Evolutionary conservation across 176 grass and related monocot genomes (phyloP), one percentile per base, ranked within the genome.

Genomic region (Tuctoria greenei): DNA sequence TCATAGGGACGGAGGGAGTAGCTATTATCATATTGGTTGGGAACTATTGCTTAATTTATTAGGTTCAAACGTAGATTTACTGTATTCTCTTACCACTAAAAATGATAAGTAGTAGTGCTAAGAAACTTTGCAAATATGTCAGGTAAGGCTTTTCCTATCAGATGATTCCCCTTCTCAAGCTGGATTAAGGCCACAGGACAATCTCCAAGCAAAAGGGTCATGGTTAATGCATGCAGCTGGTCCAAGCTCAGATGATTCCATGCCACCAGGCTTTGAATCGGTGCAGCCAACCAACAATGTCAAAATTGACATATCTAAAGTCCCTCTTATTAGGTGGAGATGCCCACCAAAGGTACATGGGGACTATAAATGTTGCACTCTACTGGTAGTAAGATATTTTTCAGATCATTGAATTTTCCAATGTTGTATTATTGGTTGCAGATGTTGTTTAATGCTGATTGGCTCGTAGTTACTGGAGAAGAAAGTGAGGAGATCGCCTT

Each of bases 191-290:
- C 46, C 87, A 7, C 92, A 99, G 82, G 89, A 95, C 74, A 84
- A 95, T 88, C 95, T 99, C 63, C 92, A 99, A 82, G 88, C 91
- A 85, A 99, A 99, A 86, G 86, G 86, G 61, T 90, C 95, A 80
- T 99, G 84, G 82, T 83, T 92, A 66, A 68, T 81, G 71, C 91
- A 93, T 84, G 81, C 91, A 73, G 54, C 87, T 59, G 81, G 89
- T 41, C 76, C 77, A 39, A 58, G 67, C 61, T 86, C 85, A 9
- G 95, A 99, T 86, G 95, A 99, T 86, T 99, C 86, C 17, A 52
- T 95, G 47, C 95, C 95, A 40, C 95, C 95, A 24, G 95, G 95
- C 36, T 99, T 99, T 56, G 95, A 95, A 69, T 84, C 92, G 43
- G 64, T 82, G 78, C 87, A 95, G 62, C 85, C 89, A 64, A 54